Conservation (phyloP, 169 alveolate species). For the Sarcocystis neurona region DNA sequence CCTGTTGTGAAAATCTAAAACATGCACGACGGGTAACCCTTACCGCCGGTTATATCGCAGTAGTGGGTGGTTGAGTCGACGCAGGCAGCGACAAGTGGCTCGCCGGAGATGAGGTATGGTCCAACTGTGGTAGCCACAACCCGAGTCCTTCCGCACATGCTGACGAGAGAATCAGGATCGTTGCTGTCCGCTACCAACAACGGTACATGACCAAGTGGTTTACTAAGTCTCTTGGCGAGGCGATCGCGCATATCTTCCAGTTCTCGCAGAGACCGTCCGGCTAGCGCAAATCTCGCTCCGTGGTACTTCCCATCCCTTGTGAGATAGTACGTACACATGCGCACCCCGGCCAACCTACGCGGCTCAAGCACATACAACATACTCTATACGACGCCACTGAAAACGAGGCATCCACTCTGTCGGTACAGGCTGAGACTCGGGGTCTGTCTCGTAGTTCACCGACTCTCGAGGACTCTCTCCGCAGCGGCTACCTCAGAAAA, state of each 20-base stretch:
- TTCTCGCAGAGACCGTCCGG: constrained; percentile 2
- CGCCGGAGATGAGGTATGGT: constrained; percentile 53
- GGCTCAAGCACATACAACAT: too few relatives aligned
- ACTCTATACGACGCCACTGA: too few relatives aligned
- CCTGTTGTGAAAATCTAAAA: too few relatives aligned
- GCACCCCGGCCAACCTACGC: too few relatives aligned
- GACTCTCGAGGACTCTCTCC: too few relatives aligned
- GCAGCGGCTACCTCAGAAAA: too few relatives aligned
- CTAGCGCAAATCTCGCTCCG: constrained; percentile 4
- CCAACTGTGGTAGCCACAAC: constrained; percentile 51
- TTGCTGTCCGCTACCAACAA: constrained; percentile 26
- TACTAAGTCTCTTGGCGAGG: background rate
- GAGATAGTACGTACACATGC: constrained; percentile 4
- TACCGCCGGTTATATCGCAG: constrained; percentile 58
- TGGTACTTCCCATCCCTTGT: background rate
- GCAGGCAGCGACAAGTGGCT: constrained; percentile 58
- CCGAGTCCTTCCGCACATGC: constrained; percentile 4
- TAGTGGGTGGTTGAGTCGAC: constrained; percentile 59
- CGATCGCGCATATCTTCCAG: background rate
- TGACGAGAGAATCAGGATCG: background rate
- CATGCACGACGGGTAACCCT: too few relatives aligned
- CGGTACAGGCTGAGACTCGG: too few relatives aligned
- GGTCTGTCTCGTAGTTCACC: too few relatives aligned
- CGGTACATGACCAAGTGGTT: background rate
- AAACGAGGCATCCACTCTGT: too few relatives aligned